Evolutionary conservation across 306 rosid species (phyloP), one percentile per base, ranked within the genome.

Genomic region (Casuarina equisetifolia): DNA sequence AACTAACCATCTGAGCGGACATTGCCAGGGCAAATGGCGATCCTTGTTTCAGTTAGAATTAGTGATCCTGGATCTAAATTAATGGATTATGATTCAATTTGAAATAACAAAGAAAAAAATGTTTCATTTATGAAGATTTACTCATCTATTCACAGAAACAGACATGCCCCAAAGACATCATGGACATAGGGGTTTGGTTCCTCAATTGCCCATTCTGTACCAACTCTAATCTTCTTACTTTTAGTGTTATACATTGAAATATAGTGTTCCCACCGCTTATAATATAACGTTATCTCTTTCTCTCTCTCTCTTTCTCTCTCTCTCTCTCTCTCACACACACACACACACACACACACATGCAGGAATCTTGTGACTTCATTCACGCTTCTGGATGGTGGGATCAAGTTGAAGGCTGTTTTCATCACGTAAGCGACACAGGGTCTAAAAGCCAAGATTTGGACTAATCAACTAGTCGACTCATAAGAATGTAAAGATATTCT

Each of bases 351-450:
- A 1, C 52, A 78, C 42, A 13, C 72, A 75, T 13, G 78, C 54
- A 50, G 74, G 74, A 66, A 71, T 32, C 66, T 49, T 72, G 44
- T 55, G 48, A 53, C 50, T 0, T 78, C 20, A 70, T 44, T 35
- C 70, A 16, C 43, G 51, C 69, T 38, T 57, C 38, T 66, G 67
- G 79, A 75, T 68, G 59, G 71, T 5, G 67, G 20, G 75, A 51
- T 73, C 59, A 25, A 54, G 36, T 59, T 69, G 54, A 75, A 77
- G 4, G 53, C 64, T 72, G 36, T 78, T 43, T 40, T 42, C 57
- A 55, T 72, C 63, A 58, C 58, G 52, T 69, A 38, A 52, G 36
- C 54, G 64, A 58, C 13, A 20, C 13, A 58, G 19, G 64, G 69
- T 53, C 67, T 51, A 62, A 32, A 55, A 79, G 17, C 50, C 17